Base-by-base conservation (phyloP, 345 rosid species). In the Euclidium syriacum region DNA sequence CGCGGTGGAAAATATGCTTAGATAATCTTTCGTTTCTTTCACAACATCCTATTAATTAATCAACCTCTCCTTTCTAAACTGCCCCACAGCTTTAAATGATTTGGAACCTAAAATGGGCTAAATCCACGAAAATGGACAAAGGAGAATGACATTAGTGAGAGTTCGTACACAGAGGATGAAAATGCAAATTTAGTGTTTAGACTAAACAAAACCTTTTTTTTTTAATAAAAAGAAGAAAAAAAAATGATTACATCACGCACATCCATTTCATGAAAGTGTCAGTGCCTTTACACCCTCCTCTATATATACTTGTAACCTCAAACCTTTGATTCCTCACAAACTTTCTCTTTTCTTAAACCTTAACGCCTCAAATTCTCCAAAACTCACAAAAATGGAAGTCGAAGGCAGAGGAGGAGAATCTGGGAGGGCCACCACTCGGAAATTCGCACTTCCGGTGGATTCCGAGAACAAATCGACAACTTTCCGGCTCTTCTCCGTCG, bases 361-460 rank as follows among this genome's bases (percentile, higher is more conserved):
- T 29, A 53, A 16, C 41, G n/a, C 26, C 17, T 15, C 5, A 44
- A 62, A 10, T 3, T 16, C 14, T 18, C 33, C 18, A 40, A 16
- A 62, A 1, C 26, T 35, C 20, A 32, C 10, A 26, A 27, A 34
- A 52, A 44, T 70, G 74, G 74, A 70, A 3, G 38, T 70, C 10
- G 70, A 71, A 24, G 68, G 75, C 50, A 63, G 14, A 44, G 70
- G 75, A 56, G 70, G 24, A 47, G 64, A 70, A 30, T 3, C 64
- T 7, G 52, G 64, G 2, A 34, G 40, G 32, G 26, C 52, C 33
- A 54, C 15, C 16, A 17, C 72, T 1, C 55, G 35, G 48, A 85
- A 69, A 24, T 85, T 91, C 63, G 72, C 78, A 52, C 86, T 91
- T 32, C 94, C 89, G 2, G 98, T 87, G 40, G 98, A 91, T 61